These are phyloP conservation scores for Rhizophagus clarus DNA, from an alignment of 192 early-diverging fungal genomes.

Conservation along the genomic window DNA sequence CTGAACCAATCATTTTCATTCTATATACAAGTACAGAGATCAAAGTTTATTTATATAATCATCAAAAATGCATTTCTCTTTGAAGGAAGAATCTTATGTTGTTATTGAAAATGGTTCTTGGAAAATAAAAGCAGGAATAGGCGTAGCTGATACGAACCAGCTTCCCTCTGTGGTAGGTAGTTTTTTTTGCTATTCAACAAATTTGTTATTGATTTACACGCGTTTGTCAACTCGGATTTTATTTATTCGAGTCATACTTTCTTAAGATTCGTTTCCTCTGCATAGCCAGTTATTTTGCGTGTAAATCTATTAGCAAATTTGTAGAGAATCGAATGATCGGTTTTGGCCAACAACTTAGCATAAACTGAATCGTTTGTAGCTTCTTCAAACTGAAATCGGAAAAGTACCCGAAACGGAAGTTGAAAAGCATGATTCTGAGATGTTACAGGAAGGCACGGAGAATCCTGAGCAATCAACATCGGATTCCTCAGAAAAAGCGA, in stretches of 20 bases:
- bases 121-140: constrained; percentile 74
- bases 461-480: not conserved
- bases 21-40: no score
- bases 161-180: constrained; percentile 63
- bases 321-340: not conserved
- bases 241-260: no score
- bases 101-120: constrained; percentile 87
- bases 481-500: constrained; percentile 16
- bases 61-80: constrained; percentile 42
- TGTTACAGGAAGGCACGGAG: constrained; percentile 11
- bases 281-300: not conserved
- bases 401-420: constrained; percentile 39
- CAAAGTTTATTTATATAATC: no score
- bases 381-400: constrained; percentile 12
- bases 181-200: constrained; percentile 6
- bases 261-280: no score
- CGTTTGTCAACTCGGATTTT: not conserved
- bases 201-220: not conserved
- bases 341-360: not conserved
- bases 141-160: constrained; percentile 75
- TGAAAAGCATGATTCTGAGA: constrained; percentile 28
- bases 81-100: constrained; percentile 79
- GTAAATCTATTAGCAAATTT: not conserved
- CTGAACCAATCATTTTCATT: not conserved
- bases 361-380: constrained; percentile 2